A percentile compares a stretch with the other conserved stretches of the same genome.
phyloP scores from a whole-genome alignment of 345 rosid genomes.

The Eucalyptus paniculata region DNA sequence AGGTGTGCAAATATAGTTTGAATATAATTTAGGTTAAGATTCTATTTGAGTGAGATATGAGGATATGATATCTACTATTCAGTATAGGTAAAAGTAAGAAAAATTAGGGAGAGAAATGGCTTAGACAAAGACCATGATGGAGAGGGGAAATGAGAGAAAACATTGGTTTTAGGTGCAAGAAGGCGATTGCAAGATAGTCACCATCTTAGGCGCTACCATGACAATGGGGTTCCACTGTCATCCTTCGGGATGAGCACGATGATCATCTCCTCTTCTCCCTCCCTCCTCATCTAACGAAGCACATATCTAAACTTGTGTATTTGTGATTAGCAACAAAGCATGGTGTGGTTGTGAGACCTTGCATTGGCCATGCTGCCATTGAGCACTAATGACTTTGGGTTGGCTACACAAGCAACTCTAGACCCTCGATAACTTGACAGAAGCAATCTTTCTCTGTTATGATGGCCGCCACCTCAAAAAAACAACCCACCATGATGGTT shows the following conservation, averaged over 20 bases:
- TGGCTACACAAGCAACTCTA: neutral
- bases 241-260: too few species aligned
- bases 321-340: neutral
- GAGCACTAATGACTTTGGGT: neutral
- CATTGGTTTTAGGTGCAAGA: fast-evolving
- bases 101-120: neutral
- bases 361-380: fast-evolving
- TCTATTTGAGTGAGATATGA: neutral
- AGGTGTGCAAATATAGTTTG: neutral
- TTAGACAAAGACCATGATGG: fast-evolving
- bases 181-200: fast-evolving
- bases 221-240: too few species aligned
- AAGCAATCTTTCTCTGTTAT: fast-evolving
- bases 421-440: neutral
- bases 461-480: fast-evolving
- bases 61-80: neutral
- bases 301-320: neutral
- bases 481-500: neutral
- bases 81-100: fast-evolving
- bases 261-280: neutral
- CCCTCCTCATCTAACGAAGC: neutral
- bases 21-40: neutral
- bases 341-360: fast-evolving
- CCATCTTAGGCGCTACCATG: neutral
- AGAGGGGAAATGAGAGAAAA: neutral